A percentile compares a stretch with the other conserved stretches of the same genome.
Evolutionary conservation across 306 rosid genomes (phyloP).

Genomic region (Medicago ruthenica): DNA sequence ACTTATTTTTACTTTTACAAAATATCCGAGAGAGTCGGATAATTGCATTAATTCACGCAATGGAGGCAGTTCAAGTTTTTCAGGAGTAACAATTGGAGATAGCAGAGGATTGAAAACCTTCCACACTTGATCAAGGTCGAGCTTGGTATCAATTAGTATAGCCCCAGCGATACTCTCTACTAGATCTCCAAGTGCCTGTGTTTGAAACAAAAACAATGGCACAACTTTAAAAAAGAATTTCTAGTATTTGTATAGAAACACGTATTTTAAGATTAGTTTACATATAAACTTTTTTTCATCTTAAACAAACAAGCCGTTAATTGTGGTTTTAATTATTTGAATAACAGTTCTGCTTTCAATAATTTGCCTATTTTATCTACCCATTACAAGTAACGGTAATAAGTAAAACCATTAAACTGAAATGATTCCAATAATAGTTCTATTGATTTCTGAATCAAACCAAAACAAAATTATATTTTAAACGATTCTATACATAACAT

Average conservation of each 20-base stretch:
- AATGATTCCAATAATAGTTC: not conserved
- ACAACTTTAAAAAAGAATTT: not conserved
- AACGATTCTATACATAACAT: constrained; percentile 13
- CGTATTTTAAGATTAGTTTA: not conserved
- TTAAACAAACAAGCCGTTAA: not conserved
- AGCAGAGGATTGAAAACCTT: constrained; percentile 73
- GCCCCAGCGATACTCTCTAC: constrained; percentile 97
- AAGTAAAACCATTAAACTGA: too few relatives aligned
- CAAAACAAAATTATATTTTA: constrained; percentile 1
- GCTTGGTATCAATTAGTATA: constrained; percentile 79
- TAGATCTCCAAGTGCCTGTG: constrained; percentile 91
- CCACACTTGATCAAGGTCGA: constrained; percentile 83
- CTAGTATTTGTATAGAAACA: not conserved
- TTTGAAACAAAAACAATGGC: constrained; percentile 36
- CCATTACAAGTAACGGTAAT: too few relatives aligned
- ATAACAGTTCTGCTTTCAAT: too few relatives aligned
- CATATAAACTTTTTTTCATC: not conserved
- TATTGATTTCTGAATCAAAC: constrained; percentile 2
- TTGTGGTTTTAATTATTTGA: too few relatives aligned
- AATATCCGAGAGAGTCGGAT: constrained; percentile 79
- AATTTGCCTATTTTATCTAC: too few relatives aligned
- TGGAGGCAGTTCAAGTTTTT: constrained; percentile 86
- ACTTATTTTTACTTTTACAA: constrained; percentile 61
- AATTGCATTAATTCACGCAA: constrained; percentile 69
- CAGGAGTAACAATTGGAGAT: constrained; percentile 96